A percentile compares a stretch with the other conserved stretches of the same genome.
Conservation (phyloP, 1,139 yeast genomes). For the Zhuliangozyma parablackwelliae region DNA sequence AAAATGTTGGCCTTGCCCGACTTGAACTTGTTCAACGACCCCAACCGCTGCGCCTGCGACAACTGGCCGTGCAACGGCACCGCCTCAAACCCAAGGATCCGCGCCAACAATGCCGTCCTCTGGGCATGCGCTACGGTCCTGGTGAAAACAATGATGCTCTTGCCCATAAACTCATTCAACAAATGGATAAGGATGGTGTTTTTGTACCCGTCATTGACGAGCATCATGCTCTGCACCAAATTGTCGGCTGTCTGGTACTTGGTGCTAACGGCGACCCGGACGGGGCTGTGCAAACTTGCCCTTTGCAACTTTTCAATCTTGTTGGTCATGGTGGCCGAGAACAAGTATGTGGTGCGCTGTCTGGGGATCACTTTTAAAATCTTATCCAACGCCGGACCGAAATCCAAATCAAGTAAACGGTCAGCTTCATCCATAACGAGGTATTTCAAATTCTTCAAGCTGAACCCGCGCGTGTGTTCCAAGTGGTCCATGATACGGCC, state of each 20-base stretch:
- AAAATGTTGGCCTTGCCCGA: slow-evolving; percentile 77
- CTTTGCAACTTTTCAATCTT: slow-evolving; percentile 92
- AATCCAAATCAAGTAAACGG: slow-evolving; percentile 90
- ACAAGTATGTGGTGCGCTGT: slow-evolving; percentile 79
- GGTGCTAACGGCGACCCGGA: slow-evolving; percentile 82
- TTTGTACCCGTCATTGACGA: slow-evolving; percentile 88
- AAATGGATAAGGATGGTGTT: slow-evolving; percentile 82
- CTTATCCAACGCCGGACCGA: slow-evolving; percentile 89
- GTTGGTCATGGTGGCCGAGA: slow-evolving; percentile 95
- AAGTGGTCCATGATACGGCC: slow-evolving; percentile 86
- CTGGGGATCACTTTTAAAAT: slow-evolving; percentile 82
- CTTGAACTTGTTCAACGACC: slow-evolving; percentile 89
- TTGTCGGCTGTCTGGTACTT: slow-evolving; percentile 93
- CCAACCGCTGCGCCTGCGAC: slow-evolving; percentile 86
- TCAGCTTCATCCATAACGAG: slow-evolving; percentile 98
- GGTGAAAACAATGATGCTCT: slow-evolving; percentile 83
- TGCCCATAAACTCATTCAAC: slow-evolving; percentile 80
- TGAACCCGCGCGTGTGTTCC: slow-evolving; percentile 91
- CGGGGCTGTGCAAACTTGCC: slow-evolving; percentile 87
- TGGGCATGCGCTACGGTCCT: slow-evolving; percentile 96
- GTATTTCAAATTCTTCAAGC: slow-evolving; percentile 71
- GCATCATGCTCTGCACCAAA: slow-evolving; percentile 81
- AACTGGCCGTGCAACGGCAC: slow-evolving; percentile 94
- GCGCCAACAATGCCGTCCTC: slow-evolving; percentile 76
- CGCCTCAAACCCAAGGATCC: slow-evolving; percentile 80